Conservation (phyloP, 306 rosid genomes). For the Vicia sativa region DNA sequence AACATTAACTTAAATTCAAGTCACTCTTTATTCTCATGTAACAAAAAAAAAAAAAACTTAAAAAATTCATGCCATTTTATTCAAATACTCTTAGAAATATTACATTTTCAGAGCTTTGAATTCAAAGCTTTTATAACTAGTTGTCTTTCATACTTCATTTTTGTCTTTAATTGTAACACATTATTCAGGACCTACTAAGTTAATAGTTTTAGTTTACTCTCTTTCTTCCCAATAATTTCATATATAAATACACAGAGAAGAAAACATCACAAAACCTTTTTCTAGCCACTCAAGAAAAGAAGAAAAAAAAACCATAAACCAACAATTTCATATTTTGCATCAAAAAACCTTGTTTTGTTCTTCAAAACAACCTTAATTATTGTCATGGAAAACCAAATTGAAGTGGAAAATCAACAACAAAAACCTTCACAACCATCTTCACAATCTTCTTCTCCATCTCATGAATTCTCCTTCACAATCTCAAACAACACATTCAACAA, state of each 20-base stretch:
- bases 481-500: slow-evolving; percentile 60
- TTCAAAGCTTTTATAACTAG: background rate
- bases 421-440: slow-evolving; percentile 32
- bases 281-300: slow-evolving; percentile 37
- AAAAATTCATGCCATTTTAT: too few relatives aligned
- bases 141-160: background rate
- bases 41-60: too few relatives aligned
- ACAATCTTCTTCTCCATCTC: slow-evolving; percentile 80
- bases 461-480: slow-evolving; percentile 93
- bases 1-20: too few relatives aligned
- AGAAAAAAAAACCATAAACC: slow-evolving; percentile 16
- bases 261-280: slow-evolving; percentile 15
- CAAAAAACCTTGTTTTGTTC: slow-evolving; percentile 32
- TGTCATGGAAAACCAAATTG: slow-evolving; percentile 59
- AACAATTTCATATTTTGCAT: slow-evolving; percentile 47
- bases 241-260: slow-evolving; percentile 27
- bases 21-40: too few relatives aligned
- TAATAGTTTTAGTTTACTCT: slow-evolving; percentile 18
- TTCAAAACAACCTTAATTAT: slow-evolving; percentile 15
- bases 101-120: too few relatives aligned
- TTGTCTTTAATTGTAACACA: background rate
- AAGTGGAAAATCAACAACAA: slow-evolving; percentile 33
- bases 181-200: background rate
- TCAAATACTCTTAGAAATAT: too few relatives aligned
- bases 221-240: slow-evolving; percentile 49